phyloP scores from a whole-genome alignment of 2,329 filamentous ascomycete genomes.

The Penicillium sp. region DNA sequence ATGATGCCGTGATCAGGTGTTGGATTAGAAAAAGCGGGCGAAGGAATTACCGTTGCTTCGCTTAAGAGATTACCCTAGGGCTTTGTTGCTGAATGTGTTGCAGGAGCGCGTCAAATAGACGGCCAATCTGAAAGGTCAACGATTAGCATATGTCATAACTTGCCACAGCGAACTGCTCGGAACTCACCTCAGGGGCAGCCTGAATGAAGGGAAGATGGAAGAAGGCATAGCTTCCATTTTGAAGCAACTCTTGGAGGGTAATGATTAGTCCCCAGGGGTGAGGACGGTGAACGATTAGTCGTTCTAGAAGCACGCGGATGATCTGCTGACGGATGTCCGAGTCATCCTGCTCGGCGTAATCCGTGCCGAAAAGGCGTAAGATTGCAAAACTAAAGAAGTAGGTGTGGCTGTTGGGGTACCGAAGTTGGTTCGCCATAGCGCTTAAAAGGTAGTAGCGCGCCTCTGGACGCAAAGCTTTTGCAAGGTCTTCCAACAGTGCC shows the following conservation, averaged over 20 bases:
- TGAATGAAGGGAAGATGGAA: constrained; percentile 94
- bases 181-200: constrained; percentile 77
- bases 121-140: constrained; percentile 43
- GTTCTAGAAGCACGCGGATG: constrained; percentile 83
- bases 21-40: constrained; percentile 24
- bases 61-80: constrained; percentile 46
- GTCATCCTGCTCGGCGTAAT: constrained; percentile 72
- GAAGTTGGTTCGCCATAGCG: constrained; percentile 88
- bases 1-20: constrained; percentile 29
- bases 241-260: constrained; percentile 84
- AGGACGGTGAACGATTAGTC: constrained; percentile 84
- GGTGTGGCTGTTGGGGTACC: constrained; percentile 86
- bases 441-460: constrained; percentile 82
- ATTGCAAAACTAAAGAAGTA: constrained; percentile 90
- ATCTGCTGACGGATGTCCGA: constrained; percentile 87
- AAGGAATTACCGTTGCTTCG: constrained; percentile 18
- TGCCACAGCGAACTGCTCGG: background rate
- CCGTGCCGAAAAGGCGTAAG: constrained; percentile 81
- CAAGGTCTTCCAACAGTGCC: constrained; percentile 74
- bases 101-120: constrained; percentile 51
- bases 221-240: constrained; percentile 89
- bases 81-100: constrained; percentile 55
- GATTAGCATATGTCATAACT: constrained; percentile 10
- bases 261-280: constrained; percentile 95
- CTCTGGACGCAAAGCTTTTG: constrained; percentile 75